Base-by-base conservation (phyloP, 148 eudicot species). In the Fagopyrum tataricum region DNA sequence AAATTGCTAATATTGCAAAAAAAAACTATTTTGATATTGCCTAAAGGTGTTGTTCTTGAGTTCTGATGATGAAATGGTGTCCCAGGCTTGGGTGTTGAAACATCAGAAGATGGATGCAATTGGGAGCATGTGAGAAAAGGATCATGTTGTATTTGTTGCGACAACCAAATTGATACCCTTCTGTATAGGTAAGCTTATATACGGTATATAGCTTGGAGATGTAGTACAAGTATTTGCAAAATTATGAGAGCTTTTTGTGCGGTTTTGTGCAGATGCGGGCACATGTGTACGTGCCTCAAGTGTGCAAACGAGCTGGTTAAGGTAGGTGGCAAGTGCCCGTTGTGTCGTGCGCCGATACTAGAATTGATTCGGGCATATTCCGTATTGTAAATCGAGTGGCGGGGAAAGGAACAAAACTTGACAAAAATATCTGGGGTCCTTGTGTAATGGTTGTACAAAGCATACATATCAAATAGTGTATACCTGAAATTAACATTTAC, bases 341-440 rank as follows among this genome's bases (percentile, higher is more conserved):
- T 94, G 83, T 94, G 98, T 79, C 87, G 98, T 76, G 98, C 98
- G 46, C 98, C 97, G 2, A 94, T 94, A 81, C 76, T 85, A 44
- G 98, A 94, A 85, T 97, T 94, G 53, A 78, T 94, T 77, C 89
- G 97, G 74, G 97, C 97, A 73, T 94, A 94, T 82, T 94, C 97
- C 39, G 90, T 94, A 82, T 82, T 88, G 93, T 94, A 86, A 86
- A 89, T 59, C 1, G 37, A 31, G 37, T 31, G 37, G 37, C 37
- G 37, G 37, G 37, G 37, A 31, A 31, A 31, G 37, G 37, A 31
- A 1, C 37, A 31, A 31, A 31, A 31, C 37, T 1, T 31, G 37
- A 31, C 37, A 1, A 31, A 31, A 31, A n/a, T n/a, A n/a, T n/a
- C n/a, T n/a, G n/a, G n/a, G n/a, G n/a, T n/a, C n/a, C n/a, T n/a